Base-by-base conservation (phyloP, 805 yeast genomes). In the Yamadazyma nakazawae region DNA sequence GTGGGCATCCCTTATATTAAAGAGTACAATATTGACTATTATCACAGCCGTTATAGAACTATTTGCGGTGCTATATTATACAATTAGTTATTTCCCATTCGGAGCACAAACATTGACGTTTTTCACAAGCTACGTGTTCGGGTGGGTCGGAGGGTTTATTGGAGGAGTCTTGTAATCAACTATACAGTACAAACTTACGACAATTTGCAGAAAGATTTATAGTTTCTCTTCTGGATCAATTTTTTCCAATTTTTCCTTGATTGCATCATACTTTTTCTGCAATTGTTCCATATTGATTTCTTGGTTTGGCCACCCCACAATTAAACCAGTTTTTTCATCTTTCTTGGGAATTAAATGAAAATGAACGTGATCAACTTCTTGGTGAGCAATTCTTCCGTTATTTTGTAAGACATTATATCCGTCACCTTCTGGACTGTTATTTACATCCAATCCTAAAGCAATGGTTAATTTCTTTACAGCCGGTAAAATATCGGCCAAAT, bases 321-420 rank as follows among this genome's bases (percentile, higher is more conserved):
- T 77, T 53, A 92, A 76, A 1, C 99, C 99, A 16, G 91, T 74
- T 35, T 77, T 76, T 1, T 66, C 71, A 57, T 82, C 84, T 49
- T 77, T 78, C 78, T 92, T 92, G 42, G 99, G 99, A 62, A 92
- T 92, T 65, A 92, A 80, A 66, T 92, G 99, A 79, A 94, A 87
- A 66, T 92, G 99, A 48, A 94, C 97, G 64, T 92, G 99, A 56
- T 87, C 94, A 47, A 94, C 98, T 46, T 78, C 85, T 72, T 92
- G 99, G 63, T 94, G 98, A 11, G 98, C 99, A 60, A 91, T 83
- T 62, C 88, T 72, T 42, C 98, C 98, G 57, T 92, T 94, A 75
- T 92, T 94, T 67, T 91, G 98, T 54, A 92, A 72, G 17, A 92
- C 64, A 62, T 92, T 92, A 76, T 92, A 92, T 38, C 96, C 96